phyloP scores from a whole-genome alignment of 768 basidiomycete species.

The Leccinum broughii region DNA sequence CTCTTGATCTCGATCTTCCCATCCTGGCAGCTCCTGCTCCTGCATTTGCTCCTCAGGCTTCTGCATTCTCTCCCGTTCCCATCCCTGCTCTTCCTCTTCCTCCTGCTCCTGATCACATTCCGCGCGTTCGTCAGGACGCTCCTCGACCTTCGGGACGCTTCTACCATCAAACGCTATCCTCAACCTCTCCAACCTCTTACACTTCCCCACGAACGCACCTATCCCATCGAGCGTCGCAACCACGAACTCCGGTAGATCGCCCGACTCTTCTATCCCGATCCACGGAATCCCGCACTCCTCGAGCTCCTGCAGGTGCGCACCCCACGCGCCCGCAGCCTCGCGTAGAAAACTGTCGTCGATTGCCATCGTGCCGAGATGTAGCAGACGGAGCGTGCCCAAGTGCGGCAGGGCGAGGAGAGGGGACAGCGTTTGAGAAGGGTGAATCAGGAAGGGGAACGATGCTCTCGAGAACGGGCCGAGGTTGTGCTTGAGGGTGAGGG shows the following conservation, averaged over 20 bases:
- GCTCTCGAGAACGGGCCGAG: conserved; percentile 23
- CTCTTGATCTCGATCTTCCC: background rate
- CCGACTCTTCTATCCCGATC: conserved; percentile 20
- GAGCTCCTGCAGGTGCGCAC: conserved; percentile 25
- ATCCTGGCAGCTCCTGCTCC: background rate
- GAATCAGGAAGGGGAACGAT: conserved; percentile 24
- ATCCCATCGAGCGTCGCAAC: conserved; percentile 25
- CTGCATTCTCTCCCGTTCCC: background rate
- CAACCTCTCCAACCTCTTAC: conserved; percentile 19
- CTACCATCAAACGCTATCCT: conserved; percentile 29
- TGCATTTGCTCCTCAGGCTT: background rate
- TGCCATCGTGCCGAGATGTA: conserved; percentile 29
- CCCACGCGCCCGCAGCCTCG: conserved; percentile 30
- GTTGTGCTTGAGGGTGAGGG: conserved; percentile 32
- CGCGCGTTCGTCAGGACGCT: background rate
- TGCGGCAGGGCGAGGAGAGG: conserved; percentile 26
- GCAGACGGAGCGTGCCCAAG: conserved; percentile 22
- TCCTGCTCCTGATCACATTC: background rate
- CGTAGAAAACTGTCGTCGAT: conserved; percentile 30
- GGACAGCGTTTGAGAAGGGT: conserved; percentile 23
- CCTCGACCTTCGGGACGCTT: background rate
- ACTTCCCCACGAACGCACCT: conserved; percentile 21
- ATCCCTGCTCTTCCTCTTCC: background rate
- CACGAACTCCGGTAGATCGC: conserved; percentile 8
- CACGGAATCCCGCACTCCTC: conserved; percentile 32